Evolutionary conservation across 768 basidiomycete genomes (phyloP), one percentile per base, ranked within the genome.

Genomic region (Suillus americanus): DNA sequence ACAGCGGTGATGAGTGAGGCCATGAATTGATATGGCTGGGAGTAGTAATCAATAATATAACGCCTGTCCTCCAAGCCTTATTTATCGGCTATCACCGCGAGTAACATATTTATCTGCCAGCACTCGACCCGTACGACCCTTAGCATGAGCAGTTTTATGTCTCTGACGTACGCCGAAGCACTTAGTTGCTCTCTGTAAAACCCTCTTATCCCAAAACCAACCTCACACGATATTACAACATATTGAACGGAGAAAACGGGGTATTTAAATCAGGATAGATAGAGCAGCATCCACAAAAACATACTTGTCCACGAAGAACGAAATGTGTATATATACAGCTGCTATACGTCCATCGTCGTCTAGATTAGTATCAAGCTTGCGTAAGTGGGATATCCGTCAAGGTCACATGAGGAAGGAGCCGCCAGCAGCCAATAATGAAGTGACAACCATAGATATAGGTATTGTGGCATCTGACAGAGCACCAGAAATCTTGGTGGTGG

Each of bases 1-100:
- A 82, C 81, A 48, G 72, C 75, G 53, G 74, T 73, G 68, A 85
- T 77, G 64, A 86, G 79, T 35, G 85, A 86, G 65, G 79, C 70
- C 77, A 82, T 81, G 72, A 73, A 81, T 50, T 80, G 72, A 74
- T 71, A 67, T 62, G 53, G 65, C 62, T 62, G 38, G 38, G 28
- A 18, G 38, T 63, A 48, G 38, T 63, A 60, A 45, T 25, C n/a
- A 60, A 60, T 35, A 28, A 28, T 35, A 37, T 37, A 38, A 13
- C 37, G 13, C 23, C 25, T 50, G 25, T 48, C n/a, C 10, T 46
- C 12, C 9, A 53, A 18, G 28, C 51, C 16, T 30, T 64, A 28
- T 25, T 30, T 48, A 60, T 64, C 45, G 71, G 73, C 54, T 43
- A 67, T 69, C 62, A 63, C 65, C 64, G 62, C 7, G 20, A 9